Conservation (phyloP, 23 red algal species). For the Gracilaria domingensis region DNA sequence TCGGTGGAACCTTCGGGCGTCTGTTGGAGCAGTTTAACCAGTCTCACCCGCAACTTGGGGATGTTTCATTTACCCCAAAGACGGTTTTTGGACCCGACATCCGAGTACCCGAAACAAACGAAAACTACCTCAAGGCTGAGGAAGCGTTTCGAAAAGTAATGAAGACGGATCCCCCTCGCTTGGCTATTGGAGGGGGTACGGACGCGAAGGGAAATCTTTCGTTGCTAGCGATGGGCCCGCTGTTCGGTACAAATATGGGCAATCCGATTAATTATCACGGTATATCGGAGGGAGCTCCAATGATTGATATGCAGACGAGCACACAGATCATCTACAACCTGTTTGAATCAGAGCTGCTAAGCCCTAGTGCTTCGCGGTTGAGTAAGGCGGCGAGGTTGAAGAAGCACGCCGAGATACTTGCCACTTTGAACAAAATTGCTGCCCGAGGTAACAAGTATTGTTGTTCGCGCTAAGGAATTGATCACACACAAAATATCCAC, state of each 20-base stretch:
- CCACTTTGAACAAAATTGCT: not conserved
- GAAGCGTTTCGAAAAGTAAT: slow-evolving; percentile 38
- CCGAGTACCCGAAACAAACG: slow-evolving; percentile 46
- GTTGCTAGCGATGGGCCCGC: slow-evolving; percentile 32
- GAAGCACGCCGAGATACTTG: not conserved
- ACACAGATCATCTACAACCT: slow-evolving; percentile 45
- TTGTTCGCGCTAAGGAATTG: not conserved
- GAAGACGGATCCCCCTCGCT: slow-evolving; percentile 25
- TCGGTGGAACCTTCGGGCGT: not conserved
- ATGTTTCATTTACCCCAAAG: not conserved
- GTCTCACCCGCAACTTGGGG: slow-evolving; percentile 1
- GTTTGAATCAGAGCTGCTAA: slow-evolving; percentile 27
- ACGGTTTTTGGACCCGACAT: slow-evolving; percentile 53
- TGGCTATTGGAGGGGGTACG: slow-evolving; percentile 51
- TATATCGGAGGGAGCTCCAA: slow-evolving; percentile 46
- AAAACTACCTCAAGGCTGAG: slow-evolving; percentile 29
- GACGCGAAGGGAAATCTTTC: slow-evolving; percentile 51
- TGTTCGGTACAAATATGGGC: slow-evolving; percentile 36
- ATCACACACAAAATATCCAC: no score
- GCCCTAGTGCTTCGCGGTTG: not conserved
- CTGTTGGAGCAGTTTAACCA: slow-evolving; percentile 4
- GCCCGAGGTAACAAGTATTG: not conserved
- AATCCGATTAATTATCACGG: slow-evolving; percentile 55
- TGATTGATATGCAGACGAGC: slow-evolving; percentile 50
- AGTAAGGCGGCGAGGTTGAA: not conserved